Evolutionary conservation across 495 filamentous ascomycete genomes (phyloP).

Genomic region (Rostrohypoxylon terebratum): DNA sequence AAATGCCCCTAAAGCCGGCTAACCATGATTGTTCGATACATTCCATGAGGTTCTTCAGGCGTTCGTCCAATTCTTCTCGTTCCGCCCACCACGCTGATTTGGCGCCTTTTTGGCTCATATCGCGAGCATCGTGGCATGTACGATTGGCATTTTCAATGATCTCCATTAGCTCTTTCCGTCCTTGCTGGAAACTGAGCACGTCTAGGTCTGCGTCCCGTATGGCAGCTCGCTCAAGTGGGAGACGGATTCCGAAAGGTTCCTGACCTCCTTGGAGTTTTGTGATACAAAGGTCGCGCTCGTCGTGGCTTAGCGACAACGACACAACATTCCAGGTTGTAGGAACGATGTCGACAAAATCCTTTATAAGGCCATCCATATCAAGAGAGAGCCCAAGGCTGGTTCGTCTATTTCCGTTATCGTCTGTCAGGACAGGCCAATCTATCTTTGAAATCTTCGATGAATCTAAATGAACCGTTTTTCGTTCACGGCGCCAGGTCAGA

Average conservation of each 20-base stretch:
- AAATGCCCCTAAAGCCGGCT: constrained; percentile 91
- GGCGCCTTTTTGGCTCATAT: constrained; percentile 65
- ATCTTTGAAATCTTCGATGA: constrained; percentile 43
- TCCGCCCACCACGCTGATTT: constrained; percentile 91
- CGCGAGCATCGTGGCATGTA: constrained; percentile 72
- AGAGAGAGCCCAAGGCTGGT: constrained; percentile 54
- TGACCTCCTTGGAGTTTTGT: constrained; percentile 78
- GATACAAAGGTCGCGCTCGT: constrained; percentile 81
- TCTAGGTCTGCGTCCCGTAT: constrained; percentile 84
- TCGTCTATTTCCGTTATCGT: constrained; percentile 44
- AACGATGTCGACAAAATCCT: constrained; percentile 82
- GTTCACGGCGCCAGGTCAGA: constrained; percentile 69
- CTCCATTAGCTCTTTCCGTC: constrained; percentile 79
- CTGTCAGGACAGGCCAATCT: constrained; percentile 47
- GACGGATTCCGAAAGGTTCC: constrained; percentile 82
- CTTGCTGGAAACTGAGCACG: constrained; percentile 83
- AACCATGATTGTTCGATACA: constrained; percentile 95
- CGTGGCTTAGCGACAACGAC: constrained; percentile 84
- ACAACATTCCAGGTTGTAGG: constrained; percentile 85
- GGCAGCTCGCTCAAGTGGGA: constrained; percentile 84
- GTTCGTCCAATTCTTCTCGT: constrained; percentile 79
- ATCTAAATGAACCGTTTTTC: constrained; percentile 61
- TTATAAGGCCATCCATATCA: constrained; percentile 69
- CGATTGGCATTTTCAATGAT: constrained; percentile 83
- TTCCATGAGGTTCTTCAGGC: constrained; percentile 79